A percentile compares a stretch with the other conserved stretches of the same genome.
Evolutionary conservation across 2,329 filamentous ascomycete species (phyloP).

Genomic region (Cytospora leucostoma): DNA sequence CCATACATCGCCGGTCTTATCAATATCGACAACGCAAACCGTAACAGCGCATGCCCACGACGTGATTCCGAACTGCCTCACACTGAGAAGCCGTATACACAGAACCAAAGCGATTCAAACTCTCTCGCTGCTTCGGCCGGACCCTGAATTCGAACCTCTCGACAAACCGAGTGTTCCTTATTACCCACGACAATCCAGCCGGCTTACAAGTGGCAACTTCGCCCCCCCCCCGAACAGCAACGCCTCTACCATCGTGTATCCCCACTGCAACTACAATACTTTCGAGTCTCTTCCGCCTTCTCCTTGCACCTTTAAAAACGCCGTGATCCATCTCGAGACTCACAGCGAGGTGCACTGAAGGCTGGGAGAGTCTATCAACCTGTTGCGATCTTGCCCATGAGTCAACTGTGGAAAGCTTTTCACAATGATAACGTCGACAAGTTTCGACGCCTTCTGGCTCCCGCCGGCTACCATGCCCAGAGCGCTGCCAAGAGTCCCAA

Average conservation of each 20-base stretch:
- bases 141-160: background rate
- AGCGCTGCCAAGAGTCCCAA: slow-evolving; percentile 55
- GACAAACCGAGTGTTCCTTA: slow-evolving; percentile 29
- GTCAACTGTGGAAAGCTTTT: slow-evolving; percentile 95
- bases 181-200: slow-evolving; percentile 35
- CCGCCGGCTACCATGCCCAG: slow-evolving; percentile 62
- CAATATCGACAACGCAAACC: background rate
- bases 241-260: background rate
- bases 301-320: slow-evolving; percentile 79
- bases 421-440: slow-evolving; percentile 96
- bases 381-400: slow-evolving; percentile 62
- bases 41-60: background rate
- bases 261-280: slow-evolving; percentile 1
- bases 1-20: background rate
- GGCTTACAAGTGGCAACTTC: slow-evolving; percentile 18
- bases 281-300: slow-evolving; percentile 37
- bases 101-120: background rate
- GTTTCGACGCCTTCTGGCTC: slow-evolving; percentile 86
- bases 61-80: background rate
- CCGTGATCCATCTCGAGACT: slow-evolving; percentile 76
- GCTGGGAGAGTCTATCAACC: slow-evolving; percentile 41
- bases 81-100: background rate
- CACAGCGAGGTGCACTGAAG: slow-evolving; percentile 81
- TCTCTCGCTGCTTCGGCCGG: background rate
- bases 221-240: slow-evolving; percentile 3